Percentiles rank a stretch among this genome's conserved stretches.
These are phyloP conservation scores for Leptographium flavum DNA, from an alignment of 2,329 filamentous ascomycete genomes.

Conservation along the genomic window DNA sequence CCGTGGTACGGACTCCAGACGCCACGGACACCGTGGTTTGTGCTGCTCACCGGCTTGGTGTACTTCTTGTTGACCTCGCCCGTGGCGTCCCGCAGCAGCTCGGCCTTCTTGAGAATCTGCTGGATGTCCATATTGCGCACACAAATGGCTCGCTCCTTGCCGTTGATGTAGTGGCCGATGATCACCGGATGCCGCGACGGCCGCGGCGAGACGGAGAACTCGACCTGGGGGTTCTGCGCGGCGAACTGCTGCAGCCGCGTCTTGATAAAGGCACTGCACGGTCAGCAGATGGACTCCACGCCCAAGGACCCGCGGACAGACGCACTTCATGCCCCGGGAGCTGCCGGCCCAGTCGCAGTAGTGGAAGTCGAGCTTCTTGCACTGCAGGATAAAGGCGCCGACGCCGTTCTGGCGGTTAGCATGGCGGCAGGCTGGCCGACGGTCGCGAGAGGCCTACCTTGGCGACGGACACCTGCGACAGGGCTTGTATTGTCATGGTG, in stretches of 20 bases:
- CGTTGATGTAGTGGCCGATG: constrained; percentile 85
- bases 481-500: constrained; percentile 12
- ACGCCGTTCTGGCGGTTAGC: constrained; percentile 63
- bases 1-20: constrained; percentile 60
- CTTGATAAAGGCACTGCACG: constrained; percentile 62
- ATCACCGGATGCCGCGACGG: constrained; percentile 84
- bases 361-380: constrained; percentile 88
- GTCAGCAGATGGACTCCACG: constrained; percentile 4
- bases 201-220: constrained; percentile 81
- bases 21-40: constrained; percentile 52
- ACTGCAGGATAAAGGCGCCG: constrained; percentile 92
- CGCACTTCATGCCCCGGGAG: constrained; percentile 87
- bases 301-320: background rate
- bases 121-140: constrained; percentile 72
- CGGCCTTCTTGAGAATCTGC: constrained; percentile 68
- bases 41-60: constrained; percentile 50
- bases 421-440: background rate
- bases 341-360: constrained; percentile 96
- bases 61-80: constrained; percentile 57
- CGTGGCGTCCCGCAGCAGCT: constrained; percentile 57
- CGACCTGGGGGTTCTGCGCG: constrained; percentile 67
- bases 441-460: constrained; percentile 4
- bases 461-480: constrained; percentile 12
- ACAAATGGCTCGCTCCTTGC: constrained; percentile 70
- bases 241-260: constrained; percentile 66